Percentiles rank a stretch among this genome's conserved stretches.
phyloP scores from a whole-genome alignment of 2,329 filamentous ascomycete genomes.

The Ascochyta lentis region DNA sequence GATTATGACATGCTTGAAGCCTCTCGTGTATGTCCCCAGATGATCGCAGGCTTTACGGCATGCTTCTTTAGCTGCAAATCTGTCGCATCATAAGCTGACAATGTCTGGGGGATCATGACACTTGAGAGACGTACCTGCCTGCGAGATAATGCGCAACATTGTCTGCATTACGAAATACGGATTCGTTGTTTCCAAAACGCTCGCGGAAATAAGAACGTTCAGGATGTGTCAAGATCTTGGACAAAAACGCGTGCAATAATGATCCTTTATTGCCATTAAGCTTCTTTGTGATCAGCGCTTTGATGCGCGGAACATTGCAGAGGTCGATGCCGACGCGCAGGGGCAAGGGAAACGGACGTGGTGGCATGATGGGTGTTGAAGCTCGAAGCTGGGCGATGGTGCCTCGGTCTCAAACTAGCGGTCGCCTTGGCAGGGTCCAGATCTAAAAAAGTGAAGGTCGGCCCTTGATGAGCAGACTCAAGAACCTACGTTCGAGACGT shows the following conservation, averaged over 20 bases:
- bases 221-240: slow-evolving; percentile 39
- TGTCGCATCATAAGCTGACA: slow-evolving; percentile 23
- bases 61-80: slow-evolving; percentile 61
- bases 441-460: not conserved
- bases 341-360: slow-evolving; percentile 66
- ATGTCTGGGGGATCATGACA: not conserved
- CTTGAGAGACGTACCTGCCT: slow-evolving; percentile 40
- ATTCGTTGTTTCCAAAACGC: slow-evolving; percentile 31
- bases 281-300: slow-evolving; percentile 58
- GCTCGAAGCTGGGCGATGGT: not conserved
- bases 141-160: slow-evolving; percentile 40
- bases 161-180: slow-evolving; percentile 20
- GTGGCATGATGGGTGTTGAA: slow-evolving; percentile 45
- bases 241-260: slow-evolving; percentile 29
- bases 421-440: not conserved
- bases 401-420: not conserved
- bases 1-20: slow-evolving; percentile 51
- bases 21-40: slow-evolving; percentile 26
- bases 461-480: too few species aligned
- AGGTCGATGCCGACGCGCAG: slow-evolving; percentile 80
- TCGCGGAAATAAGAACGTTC: slow-evolving; percentile 41
- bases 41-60: slow-evolving; percentile 54
- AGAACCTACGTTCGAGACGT: too few species aligned
- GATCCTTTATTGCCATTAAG: slow-evolving; percentile 3
- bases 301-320: slow-evolving; percentile 72